phyloP scores from a whole-genome alignment of 345 rosid genomes.

The Fremontodendron californicum region DNA sequence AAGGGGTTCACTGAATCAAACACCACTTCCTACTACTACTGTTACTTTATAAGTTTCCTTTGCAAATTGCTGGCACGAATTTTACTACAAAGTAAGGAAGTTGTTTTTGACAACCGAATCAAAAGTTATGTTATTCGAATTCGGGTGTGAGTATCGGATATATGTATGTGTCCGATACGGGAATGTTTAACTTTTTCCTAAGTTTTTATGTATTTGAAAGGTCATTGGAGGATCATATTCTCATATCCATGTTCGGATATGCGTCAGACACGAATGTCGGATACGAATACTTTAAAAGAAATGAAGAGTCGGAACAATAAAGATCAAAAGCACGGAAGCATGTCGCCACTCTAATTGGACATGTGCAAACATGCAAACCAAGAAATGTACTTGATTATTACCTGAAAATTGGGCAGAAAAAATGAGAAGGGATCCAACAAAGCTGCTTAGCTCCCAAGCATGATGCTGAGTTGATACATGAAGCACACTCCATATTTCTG shows the following conservation, averaged over 20 bases:
- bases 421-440: conserved; percentile 59
- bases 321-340: too few species aligned
- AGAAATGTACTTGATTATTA: conserved; percentile 18
- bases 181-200: too few species aligned
- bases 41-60: background rate
- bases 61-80: background rate
- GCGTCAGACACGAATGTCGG: too few species aligned
- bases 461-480: conserved; percentile 28
- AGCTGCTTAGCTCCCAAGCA: conserved; percentile 34
- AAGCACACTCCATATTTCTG: conserved; percentile 47
- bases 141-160: too few species aligned
- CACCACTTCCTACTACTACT: background rate
- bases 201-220: too few species aligned
- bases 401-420: conserved; percentile 87
- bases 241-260: too few species aligned
- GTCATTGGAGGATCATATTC: too few species aligned
- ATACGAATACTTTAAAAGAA: too few species aligned
- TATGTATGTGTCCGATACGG: too few species aligned
- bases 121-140: too few species aligned
- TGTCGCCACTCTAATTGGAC: background rate
- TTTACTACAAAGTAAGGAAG: background rate
- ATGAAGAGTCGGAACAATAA: too few species aligned
- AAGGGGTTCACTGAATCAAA: background rate
- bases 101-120: background rate
- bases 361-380: background rate